phyloP scores from a whole-genome alignment of 495 filamentous ascomycete species.

The Aspergillus indologenus region DNA sequence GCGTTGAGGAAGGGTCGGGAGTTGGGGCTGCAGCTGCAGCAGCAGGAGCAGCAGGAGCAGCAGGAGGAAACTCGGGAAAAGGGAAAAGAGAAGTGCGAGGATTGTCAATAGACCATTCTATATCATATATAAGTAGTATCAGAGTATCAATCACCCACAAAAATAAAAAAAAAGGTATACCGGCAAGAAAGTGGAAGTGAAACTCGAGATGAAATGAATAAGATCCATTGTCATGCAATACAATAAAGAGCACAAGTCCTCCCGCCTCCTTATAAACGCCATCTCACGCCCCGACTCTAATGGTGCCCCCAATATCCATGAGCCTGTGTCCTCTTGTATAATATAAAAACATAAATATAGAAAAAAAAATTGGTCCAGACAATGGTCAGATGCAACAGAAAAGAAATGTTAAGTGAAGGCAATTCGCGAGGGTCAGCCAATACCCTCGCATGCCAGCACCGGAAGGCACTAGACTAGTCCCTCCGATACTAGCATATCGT shows the following conservation, averaged over 20 bases:
- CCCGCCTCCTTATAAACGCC: neutral
- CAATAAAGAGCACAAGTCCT: constrained; percentile 8
- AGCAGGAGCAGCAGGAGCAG: neutral
- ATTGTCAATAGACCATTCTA: constrained; percentile 36
- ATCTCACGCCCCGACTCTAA: constrained; percentile 9
- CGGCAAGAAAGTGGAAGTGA: neutral
- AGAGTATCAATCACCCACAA: too few species aligned
- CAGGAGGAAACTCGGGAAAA: neutral
- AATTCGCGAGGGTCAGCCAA: constrained; percentile 5
- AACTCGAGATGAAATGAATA: too few species aligned
- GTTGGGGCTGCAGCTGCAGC: too few species aligned
- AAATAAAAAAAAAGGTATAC: neutral
- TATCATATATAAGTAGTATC: neutral
- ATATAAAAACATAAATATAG: neutral
- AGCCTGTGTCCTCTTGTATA: neutral
- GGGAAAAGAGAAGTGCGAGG: constrained; percentile 38
- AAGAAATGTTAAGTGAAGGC: constrained; percentile 4
- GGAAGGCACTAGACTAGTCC: neutral
- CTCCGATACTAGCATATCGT: neutral
- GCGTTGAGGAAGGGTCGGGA: constrained; percentile 32
- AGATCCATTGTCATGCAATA: constrained; percentile 21
- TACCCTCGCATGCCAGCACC: neutral
- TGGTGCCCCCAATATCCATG: neutral
- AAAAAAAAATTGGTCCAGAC: neutral
- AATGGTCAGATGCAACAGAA: constrained; percentile 6